Conservation (phyloP, 495 filamentous ascomycete species). For the Penicillium pulvis region DNA sequence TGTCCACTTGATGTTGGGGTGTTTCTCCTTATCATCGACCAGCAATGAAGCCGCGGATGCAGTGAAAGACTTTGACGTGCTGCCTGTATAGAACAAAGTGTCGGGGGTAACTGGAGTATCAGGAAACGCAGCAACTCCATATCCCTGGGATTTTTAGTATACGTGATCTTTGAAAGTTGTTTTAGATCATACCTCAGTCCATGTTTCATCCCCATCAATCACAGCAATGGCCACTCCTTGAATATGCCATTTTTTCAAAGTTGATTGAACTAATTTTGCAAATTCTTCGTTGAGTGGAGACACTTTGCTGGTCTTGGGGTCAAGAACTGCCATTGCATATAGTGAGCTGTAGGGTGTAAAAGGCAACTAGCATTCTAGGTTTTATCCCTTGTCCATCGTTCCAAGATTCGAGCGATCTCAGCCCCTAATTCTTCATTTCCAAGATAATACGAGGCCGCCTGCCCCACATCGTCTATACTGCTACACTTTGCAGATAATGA, state of each 20-base stretch:
- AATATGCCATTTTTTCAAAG: background rate
- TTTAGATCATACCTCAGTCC: background rate
- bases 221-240: background rate
- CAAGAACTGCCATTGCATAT: background rate
- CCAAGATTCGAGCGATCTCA: background rate
- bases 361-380: background rate
- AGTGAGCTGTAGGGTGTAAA: background rate
- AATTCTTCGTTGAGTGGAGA: conserved; percentile 1
- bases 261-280: background rate
- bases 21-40: conserved; percentile 39
- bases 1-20: conserved; percentile 44
- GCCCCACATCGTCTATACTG: background rate
- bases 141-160: conserved; percentile 40
- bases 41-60: conserved; percentile 49
- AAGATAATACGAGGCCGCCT: background rate
- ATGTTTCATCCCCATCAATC: background rate
- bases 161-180: background rate
- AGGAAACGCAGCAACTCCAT: conserved; percentile 46
- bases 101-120: conserved; percentile 46
- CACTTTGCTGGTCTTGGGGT: background rate
- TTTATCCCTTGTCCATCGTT: background rate
- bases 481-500: background rate
- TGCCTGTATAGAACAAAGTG: conserved; percentile 44
- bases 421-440: background rate
- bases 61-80: conserved; percentile 61